Conservation (phyloP, 1,284 basidiomycete genomes). For the Lentinula novae-zelandiae region DNA sequence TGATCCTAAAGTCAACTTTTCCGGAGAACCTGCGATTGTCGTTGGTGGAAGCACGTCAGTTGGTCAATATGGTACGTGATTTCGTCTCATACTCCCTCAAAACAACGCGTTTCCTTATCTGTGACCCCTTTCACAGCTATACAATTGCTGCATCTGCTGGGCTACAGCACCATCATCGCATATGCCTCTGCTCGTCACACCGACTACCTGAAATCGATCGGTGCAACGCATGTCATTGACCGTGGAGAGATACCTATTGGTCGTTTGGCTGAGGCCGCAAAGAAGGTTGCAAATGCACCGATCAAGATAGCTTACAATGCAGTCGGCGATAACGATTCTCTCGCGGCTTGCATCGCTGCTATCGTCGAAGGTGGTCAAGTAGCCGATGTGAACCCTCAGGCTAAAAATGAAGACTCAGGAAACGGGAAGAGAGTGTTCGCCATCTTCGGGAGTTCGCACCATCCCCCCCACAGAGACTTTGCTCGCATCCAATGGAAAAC, state of each 20-base stretch:
- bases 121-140: conserved; percentile 22
- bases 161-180: conserved; percentile 35
- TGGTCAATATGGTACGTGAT: conserved; percentile 26
- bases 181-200: conserved; percentile 34
- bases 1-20: conserved; percentile 30
- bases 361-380: background rate
- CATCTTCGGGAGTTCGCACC: conserved; percentile 6
- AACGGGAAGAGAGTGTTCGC: conserved; percentile 2
- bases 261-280: conserved; percentile 2
- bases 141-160: conserved; percentile 36
- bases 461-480: conserved; percentile 4
- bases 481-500: conserved; percentile 6
- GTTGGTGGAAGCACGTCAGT: conserved; percentile 27
- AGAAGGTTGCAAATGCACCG: conserved; percentile 6
- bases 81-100: background rate
- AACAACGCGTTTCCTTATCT: background rate
- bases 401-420: background rate
- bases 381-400: background rate
- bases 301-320: conserved; percentile 10
- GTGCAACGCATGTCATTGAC: conserved; percentile 38
- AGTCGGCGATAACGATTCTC: background rate
- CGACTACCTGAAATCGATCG: conserved; percentile 32
- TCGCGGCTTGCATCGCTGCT: conserved; percentile 1
- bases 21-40: conserved; percentile 21
- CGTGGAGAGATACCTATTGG: conserved; percentile 16